Base-by-base conservation (phyloP, 2,329 filamentous ascomycete genomes). In the Calonectria crousiana region DNA sequence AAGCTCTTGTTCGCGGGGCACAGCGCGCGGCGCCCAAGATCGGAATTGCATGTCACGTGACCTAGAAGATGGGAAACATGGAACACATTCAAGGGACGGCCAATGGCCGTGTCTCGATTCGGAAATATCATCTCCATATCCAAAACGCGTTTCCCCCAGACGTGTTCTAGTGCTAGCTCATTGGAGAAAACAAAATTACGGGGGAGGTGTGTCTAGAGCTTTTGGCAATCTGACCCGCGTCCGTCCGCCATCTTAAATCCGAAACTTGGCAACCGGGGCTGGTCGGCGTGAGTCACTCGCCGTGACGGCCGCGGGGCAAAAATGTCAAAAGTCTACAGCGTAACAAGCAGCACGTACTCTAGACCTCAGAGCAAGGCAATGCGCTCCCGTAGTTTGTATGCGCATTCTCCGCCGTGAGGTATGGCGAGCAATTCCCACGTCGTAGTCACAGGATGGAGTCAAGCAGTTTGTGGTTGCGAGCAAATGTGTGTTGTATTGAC, bases 401-500 rank as follows among this genome's bases (percentile, higher is more conserved):
- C 34, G 56, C 56, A 9, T 26, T 16, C 3, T 18, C 23, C 28
- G 10, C 16, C 28, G 1, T 28, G 8, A 20, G 23, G 34, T 28
- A 18, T 68, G 32, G 23, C 11, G 26, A 30, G 10, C 8, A 26
- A 11, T 32, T 32, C 67, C 30, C 44, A 47, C 10, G 23, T 58
- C 53, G 41, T 44, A 47, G 20, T 49, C 58, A 32, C 53, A 70
- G 34, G 36, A 49, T 38, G 67, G 58, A 58, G 51, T 74, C 32
- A 62, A 62, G 23, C 36, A 62, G 23, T 62, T 38, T 11, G 51
- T 72, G 44, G 71, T 75, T 75, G 82, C 78, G 79, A 81, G 83
- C 79, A 81, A 82, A 82, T 83, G 78, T 81, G 77, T 83, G 78
- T 84, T 84, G 77, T 84, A 85, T 85, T 85, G 82, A 85, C 81